Evolutionary conservation across 352 stramenopile species (phyloP), one percentile per base, ranked within the genome.

Genomic region (Elongisporangium anandrum): DNA sequence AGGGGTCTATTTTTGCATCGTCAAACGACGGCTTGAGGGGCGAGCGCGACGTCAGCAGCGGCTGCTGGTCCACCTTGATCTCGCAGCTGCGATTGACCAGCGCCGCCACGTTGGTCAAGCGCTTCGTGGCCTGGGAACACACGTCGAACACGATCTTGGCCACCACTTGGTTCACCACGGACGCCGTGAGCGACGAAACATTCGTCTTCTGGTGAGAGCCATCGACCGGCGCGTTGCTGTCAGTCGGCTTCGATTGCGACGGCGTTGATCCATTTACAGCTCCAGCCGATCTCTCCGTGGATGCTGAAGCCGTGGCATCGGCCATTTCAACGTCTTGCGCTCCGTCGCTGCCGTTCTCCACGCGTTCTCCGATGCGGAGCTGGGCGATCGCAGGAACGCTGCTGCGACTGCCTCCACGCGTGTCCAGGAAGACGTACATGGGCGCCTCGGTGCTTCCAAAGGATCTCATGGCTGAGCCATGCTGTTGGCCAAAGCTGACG

Each of bases 351-450:
- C 29, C 29, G 29, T 41, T 41, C 9, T 41, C 29, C 29, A 41
- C 29, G 29, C 29, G 29, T 15, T 41, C 29, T 41, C 29, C 29
- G 13, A 41, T 41, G 29, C 29, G 29, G 13, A 41, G 29, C 29
- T 41, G 29, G 5, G 29, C 29, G 4, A 41, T 4, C 9, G 29
- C 29, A 13, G 6, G 6, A 4, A 41, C 29, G 29, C 29, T 41
- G 29, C 29, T 41, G 29, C 29, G 29, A 9, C 4, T 2, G 5
- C 29, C 29, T 4, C 29, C 29, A 13, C 79, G 68, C 12, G 79
- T 87, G 45, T 90, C 73, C 54, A 90, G 55, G 29, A 69, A 79
- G n/a, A 86, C 48, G 60, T 85, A 87, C 20, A 70, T 63, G 23
- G 79, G 79, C n/a, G 75, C 79, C 12, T 64, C 50, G 4, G 70